Conservation (phyloP, 73 alveolate species). For the Loxodes magnus region DNA sequence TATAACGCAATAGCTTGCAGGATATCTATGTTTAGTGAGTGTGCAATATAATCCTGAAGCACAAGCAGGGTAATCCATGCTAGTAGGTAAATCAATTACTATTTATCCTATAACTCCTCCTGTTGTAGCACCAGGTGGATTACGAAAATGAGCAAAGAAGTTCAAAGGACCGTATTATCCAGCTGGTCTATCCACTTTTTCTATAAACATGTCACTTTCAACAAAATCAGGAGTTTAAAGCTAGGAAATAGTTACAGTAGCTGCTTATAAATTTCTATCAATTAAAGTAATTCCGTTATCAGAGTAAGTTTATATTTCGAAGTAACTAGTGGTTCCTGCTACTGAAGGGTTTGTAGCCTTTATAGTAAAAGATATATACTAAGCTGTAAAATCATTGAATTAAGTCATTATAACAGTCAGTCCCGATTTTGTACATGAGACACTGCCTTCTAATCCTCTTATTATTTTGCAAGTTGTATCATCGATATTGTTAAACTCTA, state of each 20-base stretch:
- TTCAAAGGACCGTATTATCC: conserved; percentile 13
- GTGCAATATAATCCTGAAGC: conserved; percentile 7
- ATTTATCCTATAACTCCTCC: too few relatives aligned
- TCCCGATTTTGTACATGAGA: neutral
- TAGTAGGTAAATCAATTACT: neutral
- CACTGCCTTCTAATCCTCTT: conserved; percentile 1
- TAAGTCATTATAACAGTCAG: neutral
- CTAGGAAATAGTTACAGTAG: conserved; percentile 1
- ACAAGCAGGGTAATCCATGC: neutral
- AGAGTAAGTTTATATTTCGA: neutral
- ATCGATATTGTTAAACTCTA: neutral
- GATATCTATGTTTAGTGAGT: neutral
- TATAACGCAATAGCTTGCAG: neutral
- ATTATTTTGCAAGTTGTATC: neutral
- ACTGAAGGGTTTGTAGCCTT: conserved; percentile 2
- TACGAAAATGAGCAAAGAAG: neutral
- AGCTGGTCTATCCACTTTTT: neutral
- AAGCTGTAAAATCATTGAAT: conserved; percentile 1
- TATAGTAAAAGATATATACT: neutral
- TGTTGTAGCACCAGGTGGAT: conserved; percentile 7
- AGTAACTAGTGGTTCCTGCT: neutral
- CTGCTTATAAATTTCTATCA: conserved; percentile 5
- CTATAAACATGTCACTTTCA: neutral
- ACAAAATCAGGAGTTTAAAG: conserved; percentile 7
- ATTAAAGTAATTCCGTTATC: neutral